Evolutionary conservation across 108 stramenopile genomes (phyloP).

Genomic region (Hondaea fermentalgiana): DNA sequence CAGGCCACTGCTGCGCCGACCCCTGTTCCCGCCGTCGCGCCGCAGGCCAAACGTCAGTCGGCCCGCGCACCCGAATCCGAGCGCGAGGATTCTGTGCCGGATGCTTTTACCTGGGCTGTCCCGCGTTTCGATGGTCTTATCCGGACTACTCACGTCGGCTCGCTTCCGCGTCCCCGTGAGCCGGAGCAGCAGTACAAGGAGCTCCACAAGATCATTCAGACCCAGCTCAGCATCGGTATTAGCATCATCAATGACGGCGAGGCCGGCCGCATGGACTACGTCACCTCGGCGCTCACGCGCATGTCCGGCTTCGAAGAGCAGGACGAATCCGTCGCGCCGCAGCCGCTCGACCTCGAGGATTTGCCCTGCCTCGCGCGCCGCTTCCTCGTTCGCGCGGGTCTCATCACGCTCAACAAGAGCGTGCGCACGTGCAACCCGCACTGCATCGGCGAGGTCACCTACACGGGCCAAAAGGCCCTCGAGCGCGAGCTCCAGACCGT

Average conservation of each 20-base stretch:
- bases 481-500: conserved; percentile 11
- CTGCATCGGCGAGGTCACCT: background rate
- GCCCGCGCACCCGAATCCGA: background rate
- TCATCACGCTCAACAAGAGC: background rate
- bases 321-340: background rate
- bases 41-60: background rate
- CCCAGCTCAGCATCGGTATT: background rate
- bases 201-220: background rate
- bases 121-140: background rate
- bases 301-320: conserved; percentile 13
- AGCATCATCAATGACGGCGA: conserved; percentile 1
- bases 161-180: background rate
- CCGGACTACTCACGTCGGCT: conserved; percentile 1
- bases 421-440: conserved; percentile 12
- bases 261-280: conserved; percentile 12
- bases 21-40: background rate
- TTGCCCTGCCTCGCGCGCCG: background rate
- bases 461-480: background rate
- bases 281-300: background rate
- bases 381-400: conserved; percentile 9
- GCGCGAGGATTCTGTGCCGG: background rate
- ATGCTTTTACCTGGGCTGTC: background rate
- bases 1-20: background rate
- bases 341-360: background rate
- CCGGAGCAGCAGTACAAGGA: conserved; percentile 17